Evolutionary conservation across 441 rosid species (phyloP), one percentile per base, ranked within the genome.

Genomic region (Jatropha podagrica): DNA sequence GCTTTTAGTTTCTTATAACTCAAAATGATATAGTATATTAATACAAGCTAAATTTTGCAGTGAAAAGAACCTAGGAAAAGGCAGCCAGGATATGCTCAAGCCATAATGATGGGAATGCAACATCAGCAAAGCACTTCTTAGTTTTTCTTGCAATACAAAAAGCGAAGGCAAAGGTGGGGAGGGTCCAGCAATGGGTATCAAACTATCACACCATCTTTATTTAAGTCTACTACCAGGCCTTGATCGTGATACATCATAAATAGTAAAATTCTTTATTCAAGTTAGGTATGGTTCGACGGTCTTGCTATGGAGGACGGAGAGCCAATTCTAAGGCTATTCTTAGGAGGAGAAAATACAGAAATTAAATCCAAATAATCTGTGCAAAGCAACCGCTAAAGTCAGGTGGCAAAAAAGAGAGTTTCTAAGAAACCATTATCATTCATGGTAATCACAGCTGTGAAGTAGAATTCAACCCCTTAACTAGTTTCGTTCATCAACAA

Each of bases 11-110:
- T 32, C 32, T 32, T 32, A 32, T 32, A 32, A 32, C 32, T 32
- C 32, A 32, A 32, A 32, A 32, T 32, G 32, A 32, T 1, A 1
- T 0, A 32, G 32, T 32, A 32, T 32, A 32, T 32, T 32, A 32
- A 32, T 1, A 32, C 32, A 32, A 32, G 32, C 32, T 32, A 32
- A 32, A 72, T 32, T 48, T 18, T 10, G 40, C 3, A 49, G 76
- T 26, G 38, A 49, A 51, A 63, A 73, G 69, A 73, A 51, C 62
- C 48, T 27, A 27, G 55, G 23, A 72, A 72, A 62, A 62, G 46
- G 4, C 60, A 32, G 58, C 62, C 14, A 46, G 65, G 2, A 60
- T 44, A 46, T 12, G 71, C 38, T 26, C 4, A 46, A 44, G 46
- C 40, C 26, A 38, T 64, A 56, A 11, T n/a, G 76, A 64, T n/a